A percentile compares a stretch with the other conserved stretches of the same genome.
Conservation (phyloP, 2,329 filamentous ascomycete genomes). For the Trichoderma koningiopsis region DNA sequence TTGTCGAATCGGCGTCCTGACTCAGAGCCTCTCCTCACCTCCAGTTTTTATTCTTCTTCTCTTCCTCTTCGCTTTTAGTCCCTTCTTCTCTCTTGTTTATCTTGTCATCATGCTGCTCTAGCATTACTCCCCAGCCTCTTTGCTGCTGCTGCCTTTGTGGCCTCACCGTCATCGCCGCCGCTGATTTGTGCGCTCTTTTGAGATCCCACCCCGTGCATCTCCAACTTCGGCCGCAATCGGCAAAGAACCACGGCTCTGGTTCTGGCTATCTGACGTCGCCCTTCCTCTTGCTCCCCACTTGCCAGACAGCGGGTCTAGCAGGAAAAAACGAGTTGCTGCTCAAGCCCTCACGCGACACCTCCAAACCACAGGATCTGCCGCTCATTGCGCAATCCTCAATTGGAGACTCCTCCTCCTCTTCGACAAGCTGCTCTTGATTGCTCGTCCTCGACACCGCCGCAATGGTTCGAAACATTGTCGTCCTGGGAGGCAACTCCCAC, state of each 20-base stretch:
- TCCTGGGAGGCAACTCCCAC: constrained; percentile 92
- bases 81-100: not conserved
- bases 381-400: not conserved
- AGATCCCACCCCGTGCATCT: constrained; percentile 22
- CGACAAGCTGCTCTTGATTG: not conserved
- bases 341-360: constrained; percentile 25
- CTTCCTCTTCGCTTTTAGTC: not conserved
- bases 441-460: constrained; percentile 28
- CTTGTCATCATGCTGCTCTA: constrained; percentile 25
- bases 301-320: constrained; percentile 23
- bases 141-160: constrained; percentile 23
- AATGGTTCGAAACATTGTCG: constrained; percentile 95
- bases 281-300: constrained; percentile 17
- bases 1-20: constrained; percentile 25
- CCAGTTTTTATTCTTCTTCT: constrained; percentile 5
- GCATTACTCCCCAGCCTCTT: constrained; percentile 15
- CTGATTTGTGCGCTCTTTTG: not conserved
- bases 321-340: constrained; percentile 23
- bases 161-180: constrained; percentile 8
- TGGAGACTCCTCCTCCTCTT: not conserved
- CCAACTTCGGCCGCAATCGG: constrained; percentile 26
- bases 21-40: constrained; percentile 23
- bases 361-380: constrained; percentile 8
- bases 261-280: constrained; percentile 26
- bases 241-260: constrained; percentile 22